A percentile compares a stretch with the other conserved stretches of the same genome.
phyloP scores from a whole-genome alignment of 805 yeast genomes.

The Candida chilensis region DNA sequence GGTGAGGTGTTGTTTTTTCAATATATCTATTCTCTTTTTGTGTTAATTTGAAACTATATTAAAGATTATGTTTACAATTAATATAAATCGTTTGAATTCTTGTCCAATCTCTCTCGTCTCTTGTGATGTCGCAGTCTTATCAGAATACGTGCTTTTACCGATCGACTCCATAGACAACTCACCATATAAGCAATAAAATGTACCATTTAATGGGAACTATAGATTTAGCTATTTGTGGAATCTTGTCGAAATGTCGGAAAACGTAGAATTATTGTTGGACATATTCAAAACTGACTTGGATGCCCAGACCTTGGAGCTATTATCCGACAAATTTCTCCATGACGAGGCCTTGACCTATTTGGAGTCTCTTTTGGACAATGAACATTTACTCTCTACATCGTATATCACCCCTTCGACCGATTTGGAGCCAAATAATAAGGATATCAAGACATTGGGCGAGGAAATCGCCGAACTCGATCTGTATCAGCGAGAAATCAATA shows the following conservation, averaged over 20 bases:
- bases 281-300: constrained; percentile 17
- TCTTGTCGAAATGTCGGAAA: neutral
- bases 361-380: constrained; percentile 34
- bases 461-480: constrained; percentile 71
- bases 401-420: constrained; percentile 28
- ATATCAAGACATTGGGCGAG: constrained; percentile 38
- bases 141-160: no score
- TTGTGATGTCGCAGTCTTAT: no score
- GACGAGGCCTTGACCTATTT: constrained; percentile 22
- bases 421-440: constrained; percentile 1
- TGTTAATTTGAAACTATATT: no score
- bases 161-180: no score
- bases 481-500: constrained; percentile 36
- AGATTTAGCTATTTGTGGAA: no score
- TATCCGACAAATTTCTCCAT: constrained; percentile 20
- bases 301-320: constrained; percentile 9
- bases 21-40: no score
- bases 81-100: no score
- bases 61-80: no score
- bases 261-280: constrained; percentile 12
- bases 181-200: no score
- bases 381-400: constrained; percentile 32
- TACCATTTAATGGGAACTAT: no score
- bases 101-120: no score
- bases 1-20: no score